Base-by-base conservation (phyloP, 2,329 filamentous ascomycete species). In the Chaetomium strumarium region DNA sequence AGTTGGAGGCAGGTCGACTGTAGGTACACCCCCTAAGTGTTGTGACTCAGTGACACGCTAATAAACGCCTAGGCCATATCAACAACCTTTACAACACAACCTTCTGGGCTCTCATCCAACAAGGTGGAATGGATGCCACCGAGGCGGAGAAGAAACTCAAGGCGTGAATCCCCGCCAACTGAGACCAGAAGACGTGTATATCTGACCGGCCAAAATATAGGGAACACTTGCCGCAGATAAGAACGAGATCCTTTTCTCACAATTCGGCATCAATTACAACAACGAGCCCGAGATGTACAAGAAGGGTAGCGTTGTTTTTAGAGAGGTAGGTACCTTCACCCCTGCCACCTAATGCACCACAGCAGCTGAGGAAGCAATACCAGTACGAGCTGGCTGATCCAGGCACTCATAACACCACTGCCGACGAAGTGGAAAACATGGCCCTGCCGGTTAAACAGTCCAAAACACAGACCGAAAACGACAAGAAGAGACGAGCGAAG, bases 71-170 rank as follows among this genome's bases (percentile, higher is more conserved):
- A 92, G 88, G 88, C 60, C 93, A 99, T 67, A 95, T 99, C 63
- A 99, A 99, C 69, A 99, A 99, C 64, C 79, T 99, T 5, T 99
- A 96, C 70, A 99, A 99, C 67, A 99, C 93, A 0, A 89, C 90
- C 0, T 97, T 97, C 68, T 99, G 93, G 93, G 77, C 85, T 1
- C 75, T 99, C 63, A 86, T 97, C 19, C 82, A 89, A 58, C 74
- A 82, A 44, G 91, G 88, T 2, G 87, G 85, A 0, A 79, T 93
- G 73, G 84, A 80, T 48, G 80, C 83, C 30, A 85, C 84, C 46
- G 86, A 89, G 53, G 93, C 93, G 0, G 92, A 97, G 67, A 80
- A 86, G 64, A 80, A 81, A 54, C 78, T 99, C 41, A 84, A 88
- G 62, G 87, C 88, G 67, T 60, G 74, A 62, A n/a, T 11, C 20